Evolutionary conservation across 495 filamentous ascomycete genomes (phyloP), one percentile per base, ranked within the genome.

Genomic region (Trichoderma parareesei): DNA sequence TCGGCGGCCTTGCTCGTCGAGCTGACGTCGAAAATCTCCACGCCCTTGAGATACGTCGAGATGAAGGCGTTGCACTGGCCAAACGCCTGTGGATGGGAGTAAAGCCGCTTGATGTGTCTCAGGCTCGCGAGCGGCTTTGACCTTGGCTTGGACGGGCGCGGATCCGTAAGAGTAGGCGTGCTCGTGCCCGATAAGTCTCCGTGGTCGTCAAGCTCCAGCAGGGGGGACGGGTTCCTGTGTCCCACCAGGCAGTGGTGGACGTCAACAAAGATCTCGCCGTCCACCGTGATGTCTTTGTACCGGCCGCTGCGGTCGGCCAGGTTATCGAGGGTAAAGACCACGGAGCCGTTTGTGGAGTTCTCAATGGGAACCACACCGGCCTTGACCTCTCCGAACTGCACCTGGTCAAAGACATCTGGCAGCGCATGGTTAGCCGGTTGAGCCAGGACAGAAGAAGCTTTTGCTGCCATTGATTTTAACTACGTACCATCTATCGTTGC

Each of bases 291-390:
- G 69, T 90, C 84, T 18, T 79, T 78, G 71, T 86, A 90, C 38
- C 71, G 68, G 64, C 71, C 69, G 37, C 77, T 73, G 42, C 88
- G 81, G 75, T 96, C 92, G 66, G 90, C 90, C 63, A 98, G 82
- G 63, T 92, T 84, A 73, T 97, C 93, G 8, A 98, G 84, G 0
- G 92, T 96, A 72, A 87, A 85, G 35, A 93, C 85, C 48, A 98
- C 95, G 53, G 87, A 86, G 67, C 94, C 94, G 76, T 97, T 95
- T 68, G 92, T 92, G 10, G 88, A 93, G 76, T 98, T 98, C 75
- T 98, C 94, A 77, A 95, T 93, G 38, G 94, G 94, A 16, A 97
- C 90, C 4, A 98, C 90, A 66, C 92, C 93, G 70, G 85, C 88
- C 65, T 80, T 74, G 0, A 82, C 81, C 33, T 73, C 65, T 65